Conservation (phyloP, 345 rosid species). For the Durio zibethinus region DNA sequence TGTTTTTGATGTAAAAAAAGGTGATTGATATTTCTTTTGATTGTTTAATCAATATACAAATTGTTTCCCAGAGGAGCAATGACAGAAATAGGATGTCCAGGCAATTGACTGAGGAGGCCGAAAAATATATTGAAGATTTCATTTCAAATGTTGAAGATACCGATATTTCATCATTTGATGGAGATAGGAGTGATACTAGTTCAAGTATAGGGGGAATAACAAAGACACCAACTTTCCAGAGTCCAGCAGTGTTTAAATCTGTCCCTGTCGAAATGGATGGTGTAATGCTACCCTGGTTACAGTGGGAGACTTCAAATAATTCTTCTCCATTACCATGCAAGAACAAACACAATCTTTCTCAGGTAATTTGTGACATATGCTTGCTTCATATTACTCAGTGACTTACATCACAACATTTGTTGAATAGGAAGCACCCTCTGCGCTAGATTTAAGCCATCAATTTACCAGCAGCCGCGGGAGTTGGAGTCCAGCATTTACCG, state of each 20-base stretch:
- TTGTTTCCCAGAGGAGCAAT: constrained; percentile 54
- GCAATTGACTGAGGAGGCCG: constrained; percentile 83
- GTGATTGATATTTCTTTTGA: constrained; percentile 2
- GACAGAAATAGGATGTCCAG: constrained; percentile 72
- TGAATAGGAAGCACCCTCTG: constrained; percentile 41
- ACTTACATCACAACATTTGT: background rate
- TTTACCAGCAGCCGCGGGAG: constrained; percentile 75
- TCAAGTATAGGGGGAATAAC: constrained; percentile 55
- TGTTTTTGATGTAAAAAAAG: background rate
- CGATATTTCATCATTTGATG: constrained; percentile 90
- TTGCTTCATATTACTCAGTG: background rate
- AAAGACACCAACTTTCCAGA: constrained; percentile 42
- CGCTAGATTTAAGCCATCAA: constrained; percentile 35
- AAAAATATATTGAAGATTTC: constrained; percentile 81
- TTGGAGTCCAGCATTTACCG: constrained; percentile 59
- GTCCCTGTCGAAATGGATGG: constrained; percentile 78
- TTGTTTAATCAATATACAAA: background rate
- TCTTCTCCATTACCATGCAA: constrained; percentile 39
- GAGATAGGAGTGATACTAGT: constrained; percentile 89
- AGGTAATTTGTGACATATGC: constrained; percentile 25
- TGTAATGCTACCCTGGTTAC: constrained; percentile 83
- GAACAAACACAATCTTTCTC: constrained; percentile 36
- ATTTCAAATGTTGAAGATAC: constrained; percentile 88
- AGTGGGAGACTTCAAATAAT: constrained; percentile 86
- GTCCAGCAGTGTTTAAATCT: constrained; percentile 35